Base-by-base conservation (phyloP, 805 yeast species). In the Huiozyma sinensis region DNA sequence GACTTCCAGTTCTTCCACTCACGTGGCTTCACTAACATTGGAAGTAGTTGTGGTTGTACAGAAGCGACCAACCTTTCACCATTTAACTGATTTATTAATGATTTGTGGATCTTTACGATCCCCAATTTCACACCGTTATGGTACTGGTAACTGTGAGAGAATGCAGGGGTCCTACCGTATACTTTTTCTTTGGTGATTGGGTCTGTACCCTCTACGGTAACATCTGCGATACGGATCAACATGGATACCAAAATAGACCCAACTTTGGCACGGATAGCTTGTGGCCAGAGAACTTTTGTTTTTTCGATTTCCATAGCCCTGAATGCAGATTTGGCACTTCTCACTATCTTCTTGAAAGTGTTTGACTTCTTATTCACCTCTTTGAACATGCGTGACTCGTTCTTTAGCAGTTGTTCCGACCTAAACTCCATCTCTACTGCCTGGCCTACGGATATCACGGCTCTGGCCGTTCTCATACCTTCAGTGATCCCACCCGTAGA, bases 1-100 rank as follows among this genome's bases (percentile, higher is more conserved):
- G 75, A 75, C 55, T 81, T 79, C 75, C 81, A 80, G 8, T 77
- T 66, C 0, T 78, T 73, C 98, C 98, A 92, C 5, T 87, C 86
- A 44, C 79, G 69, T n/a, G 98, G 98, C 49, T 78, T 76, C 7
- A 84, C 82, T 40, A 92, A 69, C 98, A 92, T 92, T 7, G 98
- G 98, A 42, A 92, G 69, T 48, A 76, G 71, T 61, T 90, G 97
- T 0, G 97, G 95, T 54, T 79, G 85, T 5, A 83, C 77, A 1
- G 83, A 71, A 41, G 81, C 81, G 27, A 72, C 70, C 6, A 79
- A 65, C 32, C 77, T 69, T 41, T 81, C 88, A 3, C 81, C 77
- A 7, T 86, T 79, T 42, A 92, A 63, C 54, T 76, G 78, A 29
- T 74, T 71, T 4, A 81, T 75, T 41, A 92, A 71, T 9, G 75